Evolutionary conservation across 305 asterid genomes (phyloP).

Genomic region (Stenogyne calaminthoides): DNA sequence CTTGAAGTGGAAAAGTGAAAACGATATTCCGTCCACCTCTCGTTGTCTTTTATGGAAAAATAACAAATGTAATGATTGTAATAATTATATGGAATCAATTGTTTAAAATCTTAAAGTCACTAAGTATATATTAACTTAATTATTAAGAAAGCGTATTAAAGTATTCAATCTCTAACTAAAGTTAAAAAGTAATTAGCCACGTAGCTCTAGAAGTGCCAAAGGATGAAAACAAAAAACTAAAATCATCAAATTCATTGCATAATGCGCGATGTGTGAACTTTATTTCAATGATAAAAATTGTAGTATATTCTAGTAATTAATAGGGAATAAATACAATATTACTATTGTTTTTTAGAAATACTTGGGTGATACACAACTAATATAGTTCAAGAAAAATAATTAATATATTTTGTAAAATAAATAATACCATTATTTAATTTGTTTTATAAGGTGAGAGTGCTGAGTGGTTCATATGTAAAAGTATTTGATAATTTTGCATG

Average conservation of each 20-base stretch:
- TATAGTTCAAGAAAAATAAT: no score
- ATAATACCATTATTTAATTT: no score
- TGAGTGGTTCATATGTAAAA: no score
- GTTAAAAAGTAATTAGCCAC: not conserved
- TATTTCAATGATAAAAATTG: no score
- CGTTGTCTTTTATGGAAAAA: conserved; percentile 1
- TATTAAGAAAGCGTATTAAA: conserved; percentile 1
- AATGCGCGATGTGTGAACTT: not conserved
- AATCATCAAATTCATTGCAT: not conserved
- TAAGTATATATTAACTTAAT: not conserved
- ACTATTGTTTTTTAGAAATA: no score
- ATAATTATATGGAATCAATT: not conserved
- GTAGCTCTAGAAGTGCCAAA: not conserved
- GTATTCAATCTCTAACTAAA: not conserved
- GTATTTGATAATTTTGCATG: no score
- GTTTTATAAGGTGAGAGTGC: no score
- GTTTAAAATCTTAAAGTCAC: no score
- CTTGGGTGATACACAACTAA: no score
- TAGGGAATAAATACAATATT: not conserved
- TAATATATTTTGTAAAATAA: no score
- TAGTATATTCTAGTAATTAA: not conserved
- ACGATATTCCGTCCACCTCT: conserved; percentile 13
- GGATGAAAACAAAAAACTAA: not conserved
- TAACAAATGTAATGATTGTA: conserved; percentile 15
- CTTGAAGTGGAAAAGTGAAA: conserved; percentile 28